These are phyloP conservation scores for Rhododendron vialii DNA, from an alignment of 148 eudicot species.

Conservation along the genomic window DNA sequence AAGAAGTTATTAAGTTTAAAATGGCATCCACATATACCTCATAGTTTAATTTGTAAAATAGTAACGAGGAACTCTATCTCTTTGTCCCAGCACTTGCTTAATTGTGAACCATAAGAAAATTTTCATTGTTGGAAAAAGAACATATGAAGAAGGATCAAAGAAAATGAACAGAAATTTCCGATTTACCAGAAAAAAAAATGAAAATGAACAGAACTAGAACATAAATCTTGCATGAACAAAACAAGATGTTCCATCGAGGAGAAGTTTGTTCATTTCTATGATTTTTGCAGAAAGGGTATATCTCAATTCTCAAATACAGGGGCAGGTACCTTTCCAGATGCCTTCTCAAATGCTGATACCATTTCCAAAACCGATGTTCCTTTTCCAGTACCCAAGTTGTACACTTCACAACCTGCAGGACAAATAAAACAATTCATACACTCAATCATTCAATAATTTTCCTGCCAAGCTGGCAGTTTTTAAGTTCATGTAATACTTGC, in stretches of 20 bases:
- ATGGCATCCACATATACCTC: neutral
- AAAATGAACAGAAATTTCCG: neutral
- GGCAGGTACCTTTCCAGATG: constrained; percentile 80
- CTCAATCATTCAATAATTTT: neutral
- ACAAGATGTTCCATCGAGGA: neutral
- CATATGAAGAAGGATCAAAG: neutral
- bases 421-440: neutral
- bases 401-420: constrained; percentile 82
- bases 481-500: neutral
- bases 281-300: neutral
- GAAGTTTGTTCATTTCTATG: neutral
- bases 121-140: neutral
- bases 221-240: neutral
- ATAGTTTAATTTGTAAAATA: neutral
- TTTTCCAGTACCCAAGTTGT: constrained; percentile 94
- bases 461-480: neutral
- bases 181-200: too few species aligned
- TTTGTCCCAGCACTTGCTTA: neutral
- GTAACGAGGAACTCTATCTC: neutral
- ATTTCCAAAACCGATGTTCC: constrained; percentile 94
- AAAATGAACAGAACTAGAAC: neutral
- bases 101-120: neutral
- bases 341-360: constrained; percentile 96
- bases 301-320: neutral
- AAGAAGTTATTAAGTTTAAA: neutral